Evolutionary conservation across 208 protist species (phyloP), one percentile per base, ranked within the genome.

Genomic region (Wallacemonas sp.): DNA sequence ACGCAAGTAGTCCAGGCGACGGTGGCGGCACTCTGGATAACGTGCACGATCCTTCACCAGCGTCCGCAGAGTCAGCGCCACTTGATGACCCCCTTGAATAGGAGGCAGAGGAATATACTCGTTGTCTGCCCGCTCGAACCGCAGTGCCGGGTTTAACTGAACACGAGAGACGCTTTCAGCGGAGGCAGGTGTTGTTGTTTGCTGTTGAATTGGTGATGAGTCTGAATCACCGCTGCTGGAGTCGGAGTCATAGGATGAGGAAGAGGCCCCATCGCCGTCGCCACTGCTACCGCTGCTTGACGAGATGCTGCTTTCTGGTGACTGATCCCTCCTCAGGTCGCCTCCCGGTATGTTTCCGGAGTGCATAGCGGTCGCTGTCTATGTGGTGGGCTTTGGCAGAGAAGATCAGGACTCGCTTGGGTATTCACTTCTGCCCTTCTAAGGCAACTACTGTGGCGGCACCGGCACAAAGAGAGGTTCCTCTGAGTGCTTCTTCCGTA

Each of bases 1-100:
- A 21, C 84, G 79, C 53, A 93, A 84, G 71, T 91, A 91, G 62
- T 93, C 90, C 21, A 93, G 58, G 62, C 79, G 77, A 27, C 89
- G 83, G 55, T 95, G 81, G 0, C 74, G 77, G 14, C 81, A 75
- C 39, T 90, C 79, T 11, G 89, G 86, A 66, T 88, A 95, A 0
- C 49, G 63, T 19, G 68, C 47, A 31, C 78, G 79, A 62, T 95
- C 82, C 39, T 69, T 62, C 8, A 77, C 56, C 27, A 91, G 59
- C 53, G 56, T 36, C 15, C 66, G 77, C 39, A 95, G 60, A 21
- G 75, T 61, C 41, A 30, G 59, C 0, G 44, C 22, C 31, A 77
- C 44, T 36, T 80, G 68, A 42, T 69, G 60, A 34, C 66, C 39
- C 24, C 77, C 70, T 9, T 49, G 62, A 31, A 72, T 28, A 0